Conservation (phyloP, 2,329 filamentous ascomycete species). For the Aspergillus novoparasiticus region DNA sequence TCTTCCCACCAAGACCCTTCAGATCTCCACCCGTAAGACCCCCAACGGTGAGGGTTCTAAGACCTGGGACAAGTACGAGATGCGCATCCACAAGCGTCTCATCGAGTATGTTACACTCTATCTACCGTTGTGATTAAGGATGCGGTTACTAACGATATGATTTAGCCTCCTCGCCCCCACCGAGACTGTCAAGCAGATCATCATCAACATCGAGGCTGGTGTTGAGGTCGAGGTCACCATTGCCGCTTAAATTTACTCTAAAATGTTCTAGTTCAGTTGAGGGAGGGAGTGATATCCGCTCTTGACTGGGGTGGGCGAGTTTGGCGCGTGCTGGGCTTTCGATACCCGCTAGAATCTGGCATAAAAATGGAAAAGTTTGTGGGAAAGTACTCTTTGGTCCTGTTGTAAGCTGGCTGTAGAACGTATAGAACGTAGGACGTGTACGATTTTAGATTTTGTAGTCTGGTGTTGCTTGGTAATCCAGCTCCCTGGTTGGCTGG, state of each 20-base stretch:
- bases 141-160: slow-evolving; percentile 15
- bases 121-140: background rate
- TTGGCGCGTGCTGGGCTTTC: slow-evolving; percentile 15
- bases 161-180: slow-evolving; percentile 87
- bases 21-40: slow-evolving; percentile 98
- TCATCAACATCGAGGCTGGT: slow-evolving; percentile 57
- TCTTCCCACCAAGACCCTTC: slow-evolving; percentile 94
- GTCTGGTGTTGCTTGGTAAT: background rate
- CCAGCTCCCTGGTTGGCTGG: background rate
- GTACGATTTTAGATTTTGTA: background rate
- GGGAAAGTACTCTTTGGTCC: slow-evolving; percentile 26
- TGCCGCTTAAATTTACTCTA: slow-evolving; percentile 47
- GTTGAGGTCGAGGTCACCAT: slow-evolving; percentile 58
- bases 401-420: background rate
- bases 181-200: slow-evolving; percentile 66
- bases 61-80: slow-evolving; percentile 99
- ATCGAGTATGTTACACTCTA: slow-evolving; percentile 69
- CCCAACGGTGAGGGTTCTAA: slow-evolving; percentile 99
- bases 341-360: slow-evolving; percentile 36
- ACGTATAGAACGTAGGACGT: background rate
- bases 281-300: slow-evolving; percentile 28
- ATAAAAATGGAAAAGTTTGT: slow-evolving; percentile 34
- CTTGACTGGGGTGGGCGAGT: slow-evolving; percentile 22
- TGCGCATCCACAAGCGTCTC: slow-evolving; percentile 98
- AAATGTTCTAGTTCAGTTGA: slow-evolving; percentile 25